Evolutionary conservation across 2,329 filamentous ascomycete species (phyloP), one percentile per base, ranked within the genome.

Genomic region (Xylaria digitata): DNA sequence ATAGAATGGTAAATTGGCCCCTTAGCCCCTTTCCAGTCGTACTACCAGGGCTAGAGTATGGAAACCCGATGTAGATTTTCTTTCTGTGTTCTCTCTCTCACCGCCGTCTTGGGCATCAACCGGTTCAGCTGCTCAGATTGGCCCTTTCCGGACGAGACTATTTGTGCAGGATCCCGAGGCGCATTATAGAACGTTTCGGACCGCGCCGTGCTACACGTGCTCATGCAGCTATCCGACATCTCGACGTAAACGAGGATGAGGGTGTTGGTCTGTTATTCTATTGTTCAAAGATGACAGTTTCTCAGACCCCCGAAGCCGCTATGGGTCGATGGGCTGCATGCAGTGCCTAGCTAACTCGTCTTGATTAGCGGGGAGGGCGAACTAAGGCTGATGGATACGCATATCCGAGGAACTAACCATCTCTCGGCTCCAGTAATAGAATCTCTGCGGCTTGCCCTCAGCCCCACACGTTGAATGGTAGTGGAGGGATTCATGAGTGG

Each of bases 21-120:
- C 9, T 40, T 19, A 5, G 17, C 6, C 17, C 40, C 4, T 45
- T 40, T 53, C 30, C 43, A n/a, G 34, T 45, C 8, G 49, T 46
- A 45, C 43, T 7, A 43, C 54, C 23, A 26, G 54, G 37, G n/a
- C 26, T 40, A 23, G 26, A 46, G 32, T 46, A 60, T 32, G 45
- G 21, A 46, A 42, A 42, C 40, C 43, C 32, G 3, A 30, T 37
- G 19, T 48, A 55, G 9, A 23, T 42, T 53, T 48, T n/a, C 32
- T 37, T 42, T 21, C 26, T 6, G 5, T 42, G 26, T n/a, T n/a
- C 26, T 26, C 32, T 30, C 23, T 34, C 9, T 11, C 19, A 23
- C 37, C 21, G 23, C n/a, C 42, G n/a, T 42, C 15, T 68, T 59
- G 45, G 62, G 62, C 48, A 53, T 55, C 54, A 52, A 59, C 19